A percentile compares a stretch with the other conserved stretches of the same genome.
phyloP scores from a whole-genome alignment of 495 filamentous ascomycete species.

The Penicillium pancosmium region DNA sequence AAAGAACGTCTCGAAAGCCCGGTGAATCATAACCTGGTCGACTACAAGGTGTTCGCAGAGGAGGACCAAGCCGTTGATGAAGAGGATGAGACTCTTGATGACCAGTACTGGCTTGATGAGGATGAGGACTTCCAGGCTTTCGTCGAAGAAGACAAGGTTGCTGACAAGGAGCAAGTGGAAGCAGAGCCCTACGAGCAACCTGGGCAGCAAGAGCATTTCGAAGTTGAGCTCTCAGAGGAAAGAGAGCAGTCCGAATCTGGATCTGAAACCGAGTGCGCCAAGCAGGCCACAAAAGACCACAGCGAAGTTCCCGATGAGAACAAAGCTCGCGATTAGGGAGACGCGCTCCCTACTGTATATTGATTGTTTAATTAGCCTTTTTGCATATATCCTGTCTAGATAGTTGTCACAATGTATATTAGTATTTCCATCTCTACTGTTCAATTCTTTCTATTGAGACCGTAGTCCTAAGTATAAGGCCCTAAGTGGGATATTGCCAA shows the following conservation, averaged over 20 bases:
- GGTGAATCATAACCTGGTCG: not conserved
- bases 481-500: not conserved
- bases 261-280: not conserved
- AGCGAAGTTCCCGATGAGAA: not conserved
- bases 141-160: no score
- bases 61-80: not conserved
- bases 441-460: not conserved
- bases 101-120: no score
- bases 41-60: not conserved
- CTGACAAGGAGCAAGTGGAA: not conserved
- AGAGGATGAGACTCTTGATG: not conserved
- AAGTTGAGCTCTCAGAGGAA: not conserved
- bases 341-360: conserved; percentile 15
- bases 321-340: not conserved
- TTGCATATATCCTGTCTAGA: conserved; percentile 16
- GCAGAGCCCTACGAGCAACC: not conserved
- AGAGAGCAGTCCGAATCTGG: not conserved
- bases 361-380: conserved; percentile 18
- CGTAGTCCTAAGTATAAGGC: not conserved
- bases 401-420: conserved; percentile 17
- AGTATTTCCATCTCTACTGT: conserved; percentile 5
- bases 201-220: not conserved
- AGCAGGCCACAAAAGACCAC: not conserved
- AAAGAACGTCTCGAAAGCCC: not conserved
- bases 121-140: no score